Conservation (phyloP, 2,329 filamentous ascomycete genomes). For the Blumeriella jaapii region DNA sequence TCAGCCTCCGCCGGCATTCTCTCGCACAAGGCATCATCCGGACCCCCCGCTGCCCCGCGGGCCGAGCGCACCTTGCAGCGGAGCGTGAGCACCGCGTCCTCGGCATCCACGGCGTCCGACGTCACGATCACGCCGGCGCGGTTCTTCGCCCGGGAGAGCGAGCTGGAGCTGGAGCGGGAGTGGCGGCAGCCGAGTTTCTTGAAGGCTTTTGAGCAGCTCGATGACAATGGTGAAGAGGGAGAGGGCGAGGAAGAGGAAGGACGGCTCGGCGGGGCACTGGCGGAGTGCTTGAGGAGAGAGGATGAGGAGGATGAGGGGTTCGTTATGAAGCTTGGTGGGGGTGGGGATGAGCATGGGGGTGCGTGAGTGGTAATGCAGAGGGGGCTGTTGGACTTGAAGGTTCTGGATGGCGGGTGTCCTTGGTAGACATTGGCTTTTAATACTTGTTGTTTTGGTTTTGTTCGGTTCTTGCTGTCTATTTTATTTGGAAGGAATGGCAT, state of each 20-base stretch:
- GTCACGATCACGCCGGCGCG: constrained; percentile 39
- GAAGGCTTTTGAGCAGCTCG: constrained; percentile 45
- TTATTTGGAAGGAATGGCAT: no score
- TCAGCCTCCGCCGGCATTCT: constrained; percentile 35
- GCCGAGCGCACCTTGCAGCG: constrained; percentile 16
- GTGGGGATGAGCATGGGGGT: no score
- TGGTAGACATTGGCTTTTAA: no score
- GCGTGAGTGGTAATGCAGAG: no score
- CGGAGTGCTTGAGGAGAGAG: constrained; percentile 24
- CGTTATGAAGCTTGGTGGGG: no score
- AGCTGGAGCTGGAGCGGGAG: constrained; percentile 26
- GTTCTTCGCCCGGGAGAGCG: constrained; percentile 29
- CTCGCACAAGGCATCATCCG: constrained; percentile 20
- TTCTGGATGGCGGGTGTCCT: no score
- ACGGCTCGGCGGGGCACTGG: constrained; percentile 19
- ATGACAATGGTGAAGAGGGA: constrained; percentile 32
- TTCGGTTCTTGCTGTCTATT: no score
- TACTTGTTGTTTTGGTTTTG: no score
- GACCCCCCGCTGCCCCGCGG: not conserved
- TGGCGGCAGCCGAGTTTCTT: constrained; percentile 40
- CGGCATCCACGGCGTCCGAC: constrained; percentile 30
- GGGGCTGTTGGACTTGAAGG: no score
- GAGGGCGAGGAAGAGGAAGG: constrained; percentile 31
- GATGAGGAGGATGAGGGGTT: constrained; percentile 40
- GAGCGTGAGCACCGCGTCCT: constrained; percentile 28